Base-by-base conservation (phyloP, 2,329 filamentous ascomycete species). In the Metarhizium guizhouense region DNA sequence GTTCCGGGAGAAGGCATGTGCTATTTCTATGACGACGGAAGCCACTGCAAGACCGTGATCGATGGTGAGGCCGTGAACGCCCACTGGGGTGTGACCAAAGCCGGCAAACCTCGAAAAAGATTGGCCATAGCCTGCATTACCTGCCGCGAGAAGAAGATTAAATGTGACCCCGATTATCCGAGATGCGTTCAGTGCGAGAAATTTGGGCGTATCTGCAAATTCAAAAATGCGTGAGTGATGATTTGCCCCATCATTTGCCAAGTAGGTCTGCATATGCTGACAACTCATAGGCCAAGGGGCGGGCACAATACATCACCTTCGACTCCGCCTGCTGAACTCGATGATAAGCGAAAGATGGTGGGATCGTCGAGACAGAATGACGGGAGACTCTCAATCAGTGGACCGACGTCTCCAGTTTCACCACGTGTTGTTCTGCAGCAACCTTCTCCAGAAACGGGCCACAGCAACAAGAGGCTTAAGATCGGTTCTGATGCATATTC, bases 111-210 rank as follows among this genome's bases (percentile, higher is more conserved):
- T 51, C 83, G 92, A 62, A 96, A 96, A 74, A 81, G 92, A 56
- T 78, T 96, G 56, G 91, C 92, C 29, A 91, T 95, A 68, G 90
- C 90, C n/a, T 96, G 92, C 67, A 80, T 95, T 57, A 94, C 90
- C 13, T 96, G 92, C 69, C 83, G 92, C 52, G 91, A 96, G 73
- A 96, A 96, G 83, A 96, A 96, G 78, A 95, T 96, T 74, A 96
- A 95, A 71, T 96, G 92, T 66, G 90, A 96, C 61, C 92, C 91
- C 1, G 90, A 92, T 63, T 87, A 84, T 61, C 88, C 88, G 43
- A 90, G 90, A 62, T 96, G 92, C 64, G 82, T 92, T 54, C 91
- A 96, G 72, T 96, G 92, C 69, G 87, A 94, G 68, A 96, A 95
- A 73, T 93, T 93, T 66, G 90, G 91, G 55, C 82, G 90, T 51